phyloP scores from a whole-genome alignment of 257 asterid species.

The Ophiorrhiza pumila region DNA sequence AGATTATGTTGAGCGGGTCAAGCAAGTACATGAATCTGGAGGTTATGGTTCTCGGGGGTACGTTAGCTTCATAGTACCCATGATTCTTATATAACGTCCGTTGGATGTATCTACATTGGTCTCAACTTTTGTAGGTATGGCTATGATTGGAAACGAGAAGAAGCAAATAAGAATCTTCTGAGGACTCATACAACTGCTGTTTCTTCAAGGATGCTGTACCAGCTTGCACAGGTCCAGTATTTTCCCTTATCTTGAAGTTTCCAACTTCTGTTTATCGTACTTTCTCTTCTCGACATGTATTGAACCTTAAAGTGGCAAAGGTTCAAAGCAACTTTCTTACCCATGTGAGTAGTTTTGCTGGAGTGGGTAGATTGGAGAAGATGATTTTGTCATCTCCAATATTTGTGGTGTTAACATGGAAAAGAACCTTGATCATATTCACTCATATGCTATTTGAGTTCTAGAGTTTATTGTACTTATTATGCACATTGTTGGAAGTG shows the following conservation, averaged over 20 bases:
- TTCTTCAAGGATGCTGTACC: conserved; percentile 89
- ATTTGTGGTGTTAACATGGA: not conserved
- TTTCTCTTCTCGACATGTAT: not conserved
- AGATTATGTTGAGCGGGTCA: conserved; percentile 90
- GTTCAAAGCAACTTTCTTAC: not conserved
- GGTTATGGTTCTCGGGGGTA: conserved; percentile 98
- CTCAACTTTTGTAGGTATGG: conserved; percentile 52
- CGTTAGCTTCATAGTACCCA: conserved; percentile 15
- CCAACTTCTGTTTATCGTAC: not conserved
- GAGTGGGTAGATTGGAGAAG: not conserved
- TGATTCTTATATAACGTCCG: not conserved
- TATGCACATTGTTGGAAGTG: not conserved
- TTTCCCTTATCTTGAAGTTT: conserved; percentile 5
- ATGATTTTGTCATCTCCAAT: not conserved
- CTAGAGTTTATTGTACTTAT: not conserved
- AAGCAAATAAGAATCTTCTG: conserved; percentile 90
- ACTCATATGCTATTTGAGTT: not conserved
- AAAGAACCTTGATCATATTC: not conserved
- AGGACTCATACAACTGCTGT: conserved; percentile 99
- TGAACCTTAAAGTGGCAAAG: not conserved
- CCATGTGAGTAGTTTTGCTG: not conserved
- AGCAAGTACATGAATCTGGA: conserved; percentile 79
- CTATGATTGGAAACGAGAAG: conserved; percentile 96
- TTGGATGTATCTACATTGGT: conserved; percentile 11
- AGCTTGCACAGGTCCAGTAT: conserved; percentile 74